Evolutionary conservation across 345 rosid species (phyloP), one percentile per base, ranked within the genome.

Genomic region (Theobroma cacao): DNA sequence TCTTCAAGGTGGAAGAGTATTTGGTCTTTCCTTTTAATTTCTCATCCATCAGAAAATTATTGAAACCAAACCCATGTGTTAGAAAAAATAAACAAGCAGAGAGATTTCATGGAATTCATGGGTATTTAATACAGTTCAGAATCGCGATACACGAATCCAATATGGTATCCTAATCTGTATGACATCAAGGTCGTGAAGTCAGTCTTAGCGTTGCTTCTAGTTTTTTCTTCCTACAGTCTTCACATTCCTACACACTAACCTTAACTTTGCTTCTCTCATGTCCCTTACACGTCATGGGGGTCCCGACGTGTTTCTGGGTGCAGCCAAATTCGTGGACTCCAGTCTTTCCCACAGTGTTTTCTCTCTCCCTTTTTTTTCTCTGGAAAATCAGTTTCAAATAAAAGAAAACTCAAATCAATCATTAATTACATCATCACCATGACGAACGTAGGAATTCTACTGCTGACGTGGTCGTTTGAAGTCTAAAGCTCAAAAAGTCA

Each of bases 121-220:
- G 59, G 74, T 50, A 50, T 48, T 48, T 70, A 30, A 70, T 10
- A 18, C 2, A 9, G 30, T n/a, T 7, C 50, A 15, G 26, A 50
- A 71, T 71, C 60, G 75, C 22, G 60, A 50, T 71, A 48, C 75
- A 50, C 60, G 59, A 43, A 48, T 13, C n/a, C n/a, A n/a, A n/a
- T 20, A 4, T 30, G 26, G 5, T 31, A 30, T 48, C 60, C 43
- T 71, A 71, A 48, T 50, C 2, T 10, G 60, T 1, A 13, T 71
- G 75, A 71, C 75, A 50, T 71, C 75, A 48, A 30, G 15, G 17
- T 15, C 9, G 13, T 71, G 75, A 71, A 50, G 74, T 69, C 28
- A 69, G 56, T n/a, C 55, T 28, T 65, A 20, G 14, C 14, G 31
- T 36, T 1, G 3, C 0, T 64, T 3, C 10, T n/a, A 20, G 10